Evolutionary conservation across 2,329 filamentous ascomycete genomes (phyloP).

Genomic region (Thyridium curvatum): DNA sequence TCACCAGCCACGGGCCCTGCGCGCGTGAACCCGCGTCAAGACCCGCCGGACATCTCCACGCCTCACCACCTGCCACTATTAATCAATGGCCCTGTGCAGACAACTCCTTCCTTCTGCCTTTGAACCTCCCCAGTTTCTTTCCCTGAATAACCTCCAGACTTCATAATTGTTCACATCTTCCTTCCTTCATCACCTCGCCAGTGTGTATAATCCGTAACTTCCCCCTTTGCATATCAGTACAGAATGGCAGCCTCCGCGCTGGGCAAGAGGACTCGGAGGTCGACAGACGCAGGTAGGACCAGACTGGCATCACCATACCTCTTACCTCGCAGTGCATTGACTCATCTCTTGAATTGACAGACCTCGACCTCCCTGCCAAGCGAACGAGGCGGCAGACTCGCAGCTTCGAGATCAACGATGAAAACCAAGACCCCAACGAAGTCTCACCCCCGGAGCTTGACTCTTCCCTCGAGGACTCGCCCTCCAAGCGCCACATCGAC

Average conservation of each 20-base stretch:
- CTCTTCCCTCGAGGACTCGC: constrained; percentile 7
- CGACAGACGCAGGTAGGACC: constrained; percentile 10
- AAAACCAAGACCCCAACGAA: constrained; percentile 55
- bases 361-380: constrained; percentile 31
- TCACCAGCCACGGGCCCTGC: too few species aligned
- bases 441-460: constrained; percentile 27
- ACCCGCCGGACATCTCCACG: too few species aligned
- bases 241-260: constrained; percentile 17
- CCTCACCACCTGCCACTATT: too few species aligned
- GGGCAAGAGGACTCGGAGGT: constrained; percentile 23
- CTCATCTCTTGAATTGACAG: constrained; percentile 9
- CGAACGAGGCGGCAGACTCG: constrained; percentile 36
- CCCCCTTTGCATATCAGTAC: constrained; percentile 1
- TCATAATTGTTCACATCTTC: too few species aligned
- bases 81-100: too few species aligned
- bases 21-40: too few species aligned
- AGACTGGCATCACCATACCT: not conserved
- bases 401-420: constrained; percentile 49
- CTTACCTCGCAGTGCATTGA: constrained; percentile 1
- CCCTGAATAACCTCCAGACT: too few species aligned
- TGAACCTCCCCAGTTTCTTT: constrained; percentile 4
- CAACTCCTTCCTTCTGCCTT: constrained; percentile 5
- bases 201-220: too few species aligned
- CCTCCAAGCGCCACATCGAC: constrained; percentile 7
- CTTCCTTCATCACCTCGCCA: too few species aligned